Base-by-base conservation (phyloP, 345 rosid genomes). In the Cardamine occulta region DNA sequence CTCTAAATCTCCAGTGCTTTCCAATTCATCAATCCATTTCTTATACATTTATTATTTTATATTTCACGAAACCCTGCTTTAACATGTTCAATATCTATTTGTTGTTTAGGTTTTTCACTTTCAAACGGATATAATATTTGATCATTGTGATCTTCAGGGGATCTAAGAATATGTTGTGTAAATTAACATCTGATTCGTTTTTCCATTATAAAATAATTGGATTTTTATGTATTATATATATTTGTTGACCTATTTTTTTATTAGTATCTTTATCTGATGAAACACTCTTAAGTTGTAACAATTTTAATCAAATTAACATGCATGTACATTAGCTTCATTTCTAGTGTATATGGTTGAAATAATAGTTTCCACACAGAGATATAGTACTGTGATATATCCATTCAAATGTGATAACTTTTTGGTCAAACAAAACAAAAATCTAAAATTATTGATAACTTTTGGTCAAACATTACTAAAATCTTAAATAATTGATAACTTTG, bases 11-110 rank as follows among this genome's bases (percentile, higher is more conserved):
- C 1, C 11, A 66, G 74, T 78, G 81, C 81, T 73, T 72, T 78
- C 81, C 77, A 66, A 59, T 78, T 73, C 81, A 78, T 60, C 69
- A 72, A 78, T 78, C 77, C 81, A 72, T 52, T 72, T 72, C 24
- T 66, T 59, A 15, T 66, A 14, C 31, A 26, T 70, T 4, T 21
- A 2, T 15, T 39, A 3, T 14, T 39, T 48, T 64, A 13, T 57
- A 61, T 54, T 3, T 69, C 18, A 29, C 14, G 45, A 42, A 76
- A 34, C 66, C 66, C 45, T 76, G 47, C 80, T 70, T 55, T 18
- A 49, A 60, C 31, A 1, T 70, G 28, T 53, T 61, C 58, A 53
- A n/a, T 62, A 32, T 63, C 76, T 48, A 48, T 72, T 77, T 72
- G 68, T 29, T 65, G 26, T 56, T 55, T 71, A 8, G 44, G 61